These are phyloP conservation scores for Alnus rubra DNA, from an alignment of 306 rosid species.

Conservation along the genomic window DNA sequence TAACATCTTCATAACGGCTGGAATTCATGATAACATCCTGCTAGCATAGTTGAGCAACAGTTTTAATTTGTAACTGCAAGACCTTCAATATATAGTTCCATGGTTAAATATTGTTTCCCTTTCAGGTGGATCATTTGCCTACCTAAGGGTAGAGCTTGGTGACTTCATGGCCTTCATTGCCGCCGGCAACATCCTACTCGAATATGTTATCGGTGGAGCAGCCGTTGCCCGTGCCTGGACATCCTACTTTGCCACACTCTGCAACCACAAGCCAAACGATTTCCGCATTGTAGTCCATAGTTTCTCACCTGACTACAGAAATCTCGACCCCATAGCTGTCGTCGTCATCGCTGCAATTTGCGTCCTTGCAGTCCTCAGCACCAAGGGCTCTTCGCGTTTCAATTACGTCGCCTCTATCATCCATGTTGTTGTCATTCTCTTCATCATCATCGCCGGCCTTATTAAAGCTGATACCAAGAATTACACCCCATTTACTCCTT, in stretches of 20 bases:
- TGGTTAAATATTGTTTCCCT: no score
- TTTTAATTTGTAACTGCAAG: no score
- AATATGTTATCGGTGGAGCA: constrained; percentile 62
- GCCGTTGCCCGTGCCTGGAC: constrained; percentile 89
- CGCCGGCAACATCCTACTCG: constrained; percentile 81
- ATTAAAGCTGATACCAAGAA: constrained; percentile 55
- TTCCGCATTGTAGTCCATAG: constrained; percentile 50
- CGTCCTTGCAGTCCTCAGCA: constrained; percentile 59
- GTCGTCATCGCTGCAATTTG: constrained; percentile 46
- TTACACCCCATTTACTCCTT: constrained; percentile 40
- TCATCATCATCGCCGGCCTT: constrained; percentile 76
- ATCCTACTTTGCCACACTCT: constrained; percentile 77
- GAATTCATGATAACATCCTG: no score
- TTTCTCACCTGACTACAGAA: constrained; percentile 28
- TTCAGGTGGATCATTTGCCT: constrained; percentile 84
- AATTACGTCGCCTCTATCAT: constrained; percentile 72
- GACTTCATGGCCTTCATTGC: constrained; percentile 81
- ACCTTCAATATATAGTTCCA: no score
- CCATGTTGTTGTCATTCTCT: constrained; percentile 53
- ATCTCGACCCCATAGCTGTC: constrained; percentile 73
- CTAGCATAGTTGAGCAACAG: no score
- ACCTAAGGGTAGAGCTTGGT: constrained; percentile 78
- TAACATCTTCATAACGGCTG: no score
- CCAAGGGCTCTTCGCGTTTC: constrained; percentile 78
- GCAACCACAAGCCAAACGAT: constrained; percentile 45